These are phyloP conservation scores for Salvia rosmarinus DNA, from an alignment of 257 asterid species.

Conservation along the genomic window DNA sequence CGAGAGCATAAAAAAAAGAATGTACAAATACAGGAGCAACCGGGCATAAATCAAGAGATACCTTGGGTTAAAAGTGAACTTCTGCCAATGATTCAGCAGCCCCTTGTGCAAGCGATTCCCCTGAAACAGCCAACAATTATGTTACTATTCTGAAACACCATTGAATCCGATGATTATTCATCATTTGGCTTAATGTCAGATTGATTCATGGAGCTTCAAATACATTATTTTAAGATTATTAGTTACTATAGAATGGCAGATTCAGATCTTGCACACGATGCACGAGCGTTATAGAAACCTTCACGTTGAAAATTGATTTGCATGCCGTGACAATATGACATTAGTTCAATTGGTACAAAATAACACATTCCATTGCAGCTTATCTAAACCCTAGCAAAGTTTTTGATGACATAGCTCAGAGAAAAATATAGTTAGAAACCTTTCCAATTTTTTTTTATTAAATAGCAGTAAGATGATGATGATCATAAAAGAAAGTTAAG, in stretches of 20 bases:
- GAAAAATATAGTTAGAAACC: background rate
- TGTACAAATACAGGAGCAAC: background rate
- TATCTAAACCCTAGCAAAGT: background rate
- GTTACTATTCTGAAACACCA: constrained; percentile 22
- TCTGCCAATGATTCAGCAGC: constrained; percentile 91
- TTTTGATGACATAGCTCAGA: background rate
- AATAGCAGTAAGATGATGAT: background rate
- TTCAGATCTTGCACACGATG: constrained; percentile 19
- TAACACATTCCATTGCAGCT: background rate
- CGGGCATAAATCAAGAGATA: constrained; percentile 37
- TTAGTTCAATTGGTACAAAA: constrained; percentile 20
- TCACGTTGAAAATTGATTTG: background rate
- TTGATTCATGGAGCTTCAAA: constrained; percentile 17
- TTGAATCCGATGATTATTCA: constrained; percentile 7
- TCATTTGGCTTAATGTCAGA: constrained; percentile 26
- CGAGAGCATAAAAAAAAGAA: background rate
- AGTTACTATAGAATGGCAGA: background rate
- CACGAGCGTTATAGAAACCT: background rate
- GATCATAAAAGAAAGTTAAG: background rate
- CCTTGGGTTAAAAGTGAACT: constrained; percentile 97
- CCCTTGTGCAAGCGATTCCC: constrained; percentile 94
- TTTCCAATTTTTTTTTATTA: background rate
- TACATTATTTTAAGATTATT: background rate
- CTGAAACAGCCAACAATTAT: constrained; percentile 44
- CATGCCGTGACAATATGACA: constrained; percentile 5